phyloP scores from a whole-genome alignment of 2,329 filamentous ascomycete species.

The Fusarium oxysporum region DNA sequence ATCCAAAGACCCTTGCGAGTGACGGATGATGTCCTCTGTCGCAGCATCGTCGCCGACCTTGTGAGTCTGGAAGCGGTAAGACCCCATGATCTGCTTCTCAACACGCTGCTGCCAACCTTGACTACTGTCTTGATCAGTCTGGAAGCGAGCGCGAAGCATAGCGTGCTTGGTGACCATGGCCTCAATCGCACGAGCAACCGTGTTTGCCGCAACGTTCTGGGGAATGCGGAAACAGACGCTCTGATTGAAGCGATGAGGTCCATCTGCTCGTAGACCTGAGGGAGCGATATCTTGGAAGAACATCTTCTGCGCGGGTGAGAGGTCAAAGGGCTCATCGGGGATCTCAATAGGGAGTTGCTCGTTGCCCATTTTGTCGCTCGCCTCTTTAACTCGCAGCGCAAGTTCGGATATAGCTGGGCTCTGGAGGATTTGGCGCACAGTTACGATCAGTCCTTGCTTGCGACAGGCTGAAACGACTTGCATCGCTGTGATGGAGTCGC shows the following conservation, averaged over 20 bases:
- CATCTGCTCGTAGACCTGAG: not conserved
- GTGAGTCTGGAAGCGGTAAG: not conserved
- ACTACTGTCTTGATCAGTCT: not conserved
- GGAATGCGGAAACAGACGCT: not conserved
- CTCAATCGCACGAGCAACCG: not conserved
- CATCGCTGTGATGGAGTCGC: conserved; percentile 9
- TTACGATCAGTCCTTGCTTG: not conserved
- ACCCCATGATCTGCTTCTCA: not conserved
- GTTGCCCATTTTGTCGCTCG: not conserved
- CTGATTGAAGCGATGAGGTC: not conserved
- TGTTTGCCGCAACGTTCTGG: rapidly evolving
- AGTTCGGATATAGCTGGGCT: not conserved
- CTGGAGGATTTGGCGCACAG: not conserved
- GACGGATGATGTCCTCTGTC: not conserved
- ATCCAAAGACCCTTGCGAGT: not conserved
- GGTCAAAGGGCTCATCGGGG: not conserved
- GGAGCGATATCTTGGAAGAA: not conserved
- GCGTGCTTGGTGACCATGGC: not conserved
- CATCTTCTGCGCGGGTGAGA: not conserved
- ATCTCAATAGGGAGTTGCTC: not conserved
- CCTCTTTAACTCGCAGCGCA: not conserved
- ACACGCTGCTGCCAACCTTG: not conserved
- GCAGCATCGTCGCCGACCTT: rapidly evolving
- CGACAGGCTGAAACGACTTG: conserved; percentile 1
- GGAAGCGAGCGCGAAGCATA: not conserved